phyloP scores from a whole-genome alignment of 805 yeast genomes.

The Spathaspora sp. region DNA sequence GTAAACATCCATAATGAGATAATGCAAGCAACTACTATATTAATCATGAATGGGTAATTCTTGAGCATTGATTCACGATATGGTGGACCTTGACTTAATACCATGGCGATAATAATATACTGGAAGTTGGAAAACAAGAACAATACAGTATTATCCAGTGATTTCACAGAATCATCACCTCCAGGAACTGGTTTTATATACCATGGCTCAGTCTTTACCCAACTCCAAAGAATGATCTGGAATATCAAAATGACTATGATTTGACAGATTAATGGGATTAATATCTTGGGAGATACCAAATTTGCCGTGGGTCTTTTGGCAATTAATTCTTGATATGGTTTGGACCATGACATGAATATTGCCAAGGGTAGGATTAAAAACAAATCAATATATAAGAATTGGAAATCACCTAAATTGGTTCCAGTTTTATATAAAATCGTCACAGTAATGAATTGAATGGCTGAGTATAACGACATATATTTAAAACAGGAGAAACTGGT shows the following conservation, averaged over 20 bases:
- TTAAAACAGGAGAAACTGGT: slow-evolving; percentile 96
- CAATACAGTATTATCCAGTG: slow-evolving; percentile 85
- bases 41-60: slow-evolving; percentile 68
- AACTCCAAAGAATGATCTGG: slow-evolving; percentile 67
- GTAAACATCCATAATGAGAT: slow-evolving; percentile 55
- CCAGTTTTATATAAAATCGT: slow-evolving; percentile 83
- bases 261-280: slow-evolving; percentile 78
- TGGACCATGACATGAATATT: slow-evolving; percentile 96
- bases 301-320: slow-evolving; percentile 90
- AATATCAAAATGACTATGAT: slow-evolving; percentile 60
- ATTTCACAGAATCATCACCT: slow-evolving; percentile 70
- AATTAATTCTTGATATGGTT: slow-evolving; percentile 60
- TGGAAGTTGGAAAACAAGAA: slow-evolving; percentile 84
- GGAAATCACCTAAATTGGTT: slow-evolving; percentile 93
- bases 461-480: slow-evolving; percentile 95
- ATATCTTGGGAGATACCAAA: slow-evolving; percentile 81
- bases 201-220: slow-evolving; percentile 63
- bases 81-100: slow-evolving; percentile 92
- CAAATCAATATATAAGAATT: slow-evolving; percentile 89
- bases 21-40: slow-evolving; percentile 47
- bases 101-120: slow-evolving; percentile 77
- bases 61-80: slow-evolving; percentile 72
- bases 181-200: slow-evolving; percentile 76
- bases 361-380: slow-evolving; percentile 91
- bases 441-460: slow-evolving; percentile 90